Base-by-base conservation (phyloP, 805 yeast species). In the Saturnispora serradocipensis region DNA sequence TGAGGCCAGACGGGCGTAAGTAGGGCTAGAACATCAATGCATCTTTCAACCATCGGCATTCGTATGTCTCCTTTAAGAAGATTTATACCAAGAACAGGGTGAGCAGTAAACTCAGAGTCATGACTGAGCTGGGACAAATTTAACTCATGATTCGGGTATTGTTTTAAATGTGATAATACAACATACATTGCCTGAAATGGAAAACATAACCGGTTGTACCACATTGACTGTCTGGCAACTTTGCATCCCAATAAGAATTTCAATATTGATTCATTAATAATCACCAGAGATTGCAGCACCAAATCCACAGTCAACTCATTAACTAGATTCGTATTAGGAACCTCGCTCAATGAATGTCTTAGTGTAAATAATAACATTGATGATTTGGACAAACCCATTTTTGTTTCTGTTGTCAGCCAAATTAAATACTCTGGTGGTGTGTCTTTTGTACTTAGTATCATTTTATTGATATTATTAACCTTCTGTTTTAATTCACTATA, bases 171-270 rank as follows among this genome's bases (percentile, higher is more conserved):
- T 13, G 56, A 52, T 11, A 60, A 43, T 1, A 59, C 55, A n/a
- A 60, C 54, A 15, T 50, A 58, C 56, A 60, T 53, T 7, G 63
- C 61, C 24, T 60, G 62, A 42, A 60, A 59, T 6, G 63, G 63
- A 18, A 59, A 57, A 15, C 61, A 52, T 42, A 52, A 58, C 18
- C 63, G 46, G 25, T 56, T 54, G 44, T 55, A 54, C 63, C 63
- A 60, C 32, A 60, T 30, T 2, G 55, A 44, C 11, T 50, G 39
- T 8, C 42, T 24, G n/a, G 43, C n/a, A 32, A 51, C 50, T 32
- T 43, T n/a, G n/a, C 52, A 8, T 4, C 60, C 62, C 4, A 59
- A 45, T 6, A 44, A 39, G 5, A 59, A 54, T 43, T 58, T 60
- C 49, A 53, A 51, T 5, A 57, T 35, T 3, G 63, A 59, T 38